Percentiles rank a stretch among this genome's conserved stretches.
These are phyloP conservation scores for Pythium brachiatum DNA, from an alignment of 352 stramenopile genomes.

Conservation along the genomic window DNA sequence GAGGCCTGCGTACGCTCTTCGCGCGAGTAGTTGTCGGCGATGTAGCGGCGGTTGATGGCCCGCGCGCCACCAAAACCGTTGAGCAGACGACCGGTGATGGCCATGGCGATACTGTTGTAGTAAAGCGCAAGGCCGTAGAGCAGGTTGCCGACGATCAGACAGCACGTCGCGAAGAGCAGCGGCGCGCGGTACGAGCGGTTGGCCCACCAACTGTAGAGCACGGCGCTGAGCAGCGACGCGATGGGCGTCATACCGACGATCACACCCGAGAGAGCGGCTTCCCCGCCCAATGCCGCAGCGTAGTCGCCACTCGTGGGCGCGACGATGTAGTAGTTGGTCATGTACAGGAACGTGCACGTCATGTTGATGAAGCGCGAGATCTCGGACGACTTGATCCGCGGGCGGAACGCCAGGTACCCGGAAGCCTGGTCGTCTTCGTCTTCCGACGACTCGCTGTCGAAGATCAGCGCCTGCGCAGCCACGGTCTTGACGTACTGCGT, in stretches of 20 bases:
- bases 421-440: slow-evolving; percentile 66
- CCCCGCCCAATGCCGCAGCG: slow-evolving; percentile 82
- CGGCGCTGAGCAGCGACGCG: slow-evolving; percentile 91
- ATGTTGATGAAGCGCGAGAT: slow-evolving; percentile 92
- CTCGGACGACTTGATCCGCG: slow-evolving; percentile 44
- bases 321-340: slow-evolving; percentile 99
- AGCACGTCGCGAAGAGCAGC: slow-evolving; percentile 80
- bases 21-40: slow-evolving; percentile 86
- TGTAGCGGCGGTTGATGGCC: slow-evolving; percentile 90
- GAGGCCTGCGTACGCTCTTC: slow-evolving; percentile 90
- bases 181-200: slow-evolving; percentile 88
- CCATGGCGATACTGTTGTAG: slow-evolving; percentile 83
- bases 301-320: slow-evolving; percentile 93
- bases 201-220: slow-evolving; percentile 95
- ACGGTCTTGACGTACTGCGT: slow-evolving; percentile 85
- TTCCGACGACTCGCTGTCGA: slow-evolving; percentile 76
- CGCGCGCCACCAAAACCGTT: slow-evolving; percentile 92
- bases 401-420: slow-evolving; percentile 54
- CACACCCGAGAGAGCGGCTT: slow-evolving; percentile 88
- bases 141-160: slow-evolving; percentile 85
- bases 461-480: slow-evolving; percentile 78
- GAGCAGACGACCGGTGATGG: slow-evolving; percentile 88
- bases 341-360: slow-evolving; percentile 95
- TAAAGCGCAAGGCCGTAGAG: slow-evolving; percentile 82
- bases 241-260: slow-evolving; percentile 97